Evolutionary conservation across 2,329 filamentous ascomycete species (phyloP), one percentile per base, ranked within the genome.

Genomic region (Paecilomyces sp.): DNA sequence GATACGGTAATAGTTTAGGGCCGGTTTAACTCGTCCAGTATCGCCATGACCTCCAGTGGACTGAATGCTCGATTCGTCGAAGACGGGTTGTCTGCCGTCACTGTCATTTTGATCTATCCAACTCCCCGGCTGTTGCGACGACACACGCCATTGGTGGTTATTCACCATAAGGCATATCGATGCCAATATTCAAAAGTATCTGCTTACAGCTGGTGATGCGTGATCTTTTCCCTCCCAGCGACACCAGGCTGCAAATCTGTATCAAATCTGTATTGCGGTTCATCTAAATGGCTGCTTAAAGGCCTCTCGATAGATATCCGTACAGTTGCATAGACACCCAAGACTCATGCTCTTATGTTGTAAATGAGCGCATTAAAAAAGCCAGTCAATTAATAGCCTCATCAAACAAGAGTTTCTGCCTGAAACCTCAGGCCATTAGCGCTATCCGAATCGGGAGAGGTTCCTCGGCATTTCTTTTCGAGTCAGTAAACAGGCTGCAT

Each of bases 1-100:
- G 2, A 58, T 53, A 28, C 60, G 54, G 12, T 55, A 58, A n/a
- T 62, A 58, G 25, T 62, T 58, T n/a, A 62, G 28, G 60, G 60
- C 60, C 60, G 60, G 34, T 56, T 58, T 62, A 34, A 54, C 34
- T 22, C 24, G 18, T 1, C 5, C 11, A 24, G 33, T 51, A 8
- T 31, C 18, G n/a, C 2, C 22, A 28, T n/a, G 8, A 5, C 11
- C 4, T 50, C 9, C n/a, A 18, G 11, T 30, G 36, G 9, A 57
- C 7, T 9, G 22, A 22, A 50, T 22, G 18, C 15, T 33, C 58
- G 13, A 47, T 58, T 58, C 55, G 31, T 62, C 60, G 3, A 56
- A 47, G n/a, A 54, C 41, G 9, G 8, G 34, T 41, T 2, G 36
- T 55, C 58, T 56, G 36, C 57, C 15, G 13, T 58, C 60, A 51